phyloP scores from a whole-genome alignment of 352 stramenopile genomes.

The Globisporangium paddicum region DNA sequence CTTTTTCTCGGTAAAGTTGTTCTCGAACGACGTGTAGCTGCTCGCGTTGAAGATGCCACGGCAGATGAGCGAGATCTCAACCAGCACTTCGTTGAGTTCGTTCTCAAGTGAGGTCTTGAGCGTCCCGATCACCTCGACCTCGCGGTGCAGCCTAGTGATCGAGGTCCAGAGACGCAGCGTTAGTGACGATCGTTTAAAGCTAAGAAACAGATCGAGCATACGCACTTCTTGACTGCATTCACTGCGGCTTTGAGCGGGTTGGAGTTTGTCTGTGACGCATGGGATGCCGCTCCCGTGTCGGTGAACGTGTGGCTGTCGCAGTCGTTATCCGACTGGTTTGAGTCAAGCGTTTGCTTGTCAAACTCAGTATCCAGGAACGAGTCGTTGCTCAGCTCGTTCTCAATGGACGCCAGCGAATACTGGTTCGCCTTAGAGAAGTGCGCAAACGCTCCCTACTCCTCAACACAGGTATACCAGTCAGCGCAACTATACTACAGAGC shows the following conservation, averaged over 20 bases:
- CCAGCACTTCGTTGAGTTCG: constrained; percentile 56
- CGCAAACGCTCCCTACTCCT: constrained; percentile 38
- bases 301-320: constrained; percentile 17
- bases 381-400: constrained; percentile 68
- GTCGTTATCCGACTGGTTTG: constrained; percentile 21
- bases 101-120: constrained; percentile 67
- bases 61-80: constrained; percentile 65
- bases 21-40: constrained; percentile 75
- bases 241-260: constrained; percentile 54
- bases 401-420: constrained; percentile 62
- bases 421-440: constrained; percentile 65
- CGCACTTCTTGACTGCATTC: constrained; percentile 65
- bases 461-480: neutral
- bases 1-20: constrained; percentile 64
- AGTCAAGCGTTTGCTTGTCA: constrained; percentile 42
- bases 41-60: constrained; percentile 66
- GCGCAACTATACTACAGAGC: neutral
- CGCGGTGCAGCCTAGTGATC: constrained; percentile 65
- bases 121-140: constrained; percentile 71
- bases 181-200: too few species aligned
- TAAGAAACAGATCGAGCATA: too few species aligned
- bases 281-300: constrained; percentile 5
- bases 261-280: neutral
- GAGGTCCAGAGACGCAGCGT: too few species aligned
- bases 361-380: constrained; percentile 55